Base-by-base conservation (phyloP, 2,329 filamentous ascomycete species). In the Exophiala aquamarina region DNA sequence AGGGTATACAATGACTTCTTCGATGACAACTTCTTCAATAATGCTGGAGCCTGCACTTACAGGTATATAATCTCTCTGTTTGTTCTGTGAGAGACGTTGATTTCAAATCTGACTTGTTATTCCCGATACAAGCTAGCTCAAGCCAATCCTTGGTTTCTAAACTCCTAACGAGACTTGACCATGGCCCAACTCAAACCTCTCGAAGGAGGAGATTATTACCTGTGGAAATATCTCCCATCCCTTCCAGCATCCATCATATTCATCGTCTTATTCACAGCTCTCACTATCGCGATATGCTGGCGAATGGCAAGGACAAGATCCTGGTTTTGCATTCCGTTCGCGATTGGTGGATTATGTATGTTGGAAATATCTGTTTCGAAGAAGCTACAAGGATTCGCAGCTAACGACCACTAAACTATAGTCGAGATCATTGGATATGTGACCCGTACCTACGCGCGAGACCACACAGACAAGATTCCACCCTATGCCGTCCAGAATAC, bases 371-470 rank as follows among this genome's bases (percentile, higher is more conserved):
- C 23, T 19, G 17, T 10, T 41, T 13, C 31, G 26, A 18, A 18
- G 5, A n/a, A 7, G 14, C 8, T 8, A 8, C 6, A 9, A 10
- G 15, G 4, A 37, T 34, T n/a, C 6, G 6, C n/a, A 21, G 32
- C 33, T 46, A 15, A 50, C 13, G 21, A n/a, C 29, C 23, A 26
- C 20, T 19, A 35, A 26, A 11, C 14, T 19, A 8, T 35, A 54
- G 50, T 50, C 68, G 70, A 77, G 57, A 55, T 67, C n/a, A 54
- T 61, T 2, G 64, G 66, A 14, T 76, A 69, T 49, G 41, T 61
- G 13, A 40, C 58, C 4, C 66, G 68, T 17, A 54, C 59, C 3
- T 41, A 66, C 11, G 32, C 48, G 9, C 21, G 47, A 33, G 44
- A 28, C 26, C 9, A 34, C n/a, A 47, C 39, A n/a, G 28, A 40